phyloP scores from a whole-genome alignment of 164 flowering plant species.

The Tetracentron sinense region DNA sequence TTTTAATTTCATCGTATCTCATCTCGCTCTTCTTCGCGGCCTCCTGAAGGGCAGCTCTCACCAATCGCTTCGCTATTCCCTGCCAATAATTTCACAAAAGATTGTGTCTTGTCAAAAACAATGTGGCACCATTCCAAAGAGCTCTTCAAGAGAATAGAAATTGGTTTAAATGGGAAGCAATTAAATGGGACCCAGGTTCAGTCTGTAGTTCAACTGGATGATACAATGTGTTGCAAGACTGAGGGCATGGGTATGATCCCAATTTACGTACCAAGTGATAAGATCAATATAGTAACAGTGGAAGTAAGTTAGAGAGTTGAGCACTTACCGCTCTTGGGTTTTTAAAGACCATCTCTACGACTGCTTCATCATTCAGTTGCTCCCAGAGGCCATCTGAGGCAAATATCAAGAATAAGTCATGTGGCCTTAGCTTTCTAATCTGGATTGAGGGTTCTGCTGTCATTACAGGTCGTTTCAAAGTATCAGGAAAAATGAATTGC shows the following conservation, averaged over 20 bases:
- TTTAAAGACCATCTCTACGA: conserved; percentile 54
- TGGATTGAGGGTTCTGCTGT: conserved; percentile 67
- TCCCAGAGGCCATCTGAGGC: conserved; percentile 91
- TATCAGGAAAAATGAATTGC: conserved; percentile 37
- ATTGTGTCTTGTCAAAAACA: background rate
- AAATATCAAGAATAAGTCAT: conserved; percentile 63
- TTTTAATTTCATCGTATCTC: conserved; percentile 41
- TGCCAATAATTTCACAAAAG: conserved; percentile 17
- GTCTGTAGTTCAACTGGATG: too few species aligned
- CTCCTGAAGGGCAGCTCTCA: conserved; percentile 37
- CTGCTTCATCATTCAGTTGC: conserved; percentile 62
- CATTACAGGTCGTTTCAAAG: conserved; percentile 55
- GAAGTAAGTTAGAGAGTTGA: background rate
- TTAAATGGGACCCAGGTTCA: too few species aligned
- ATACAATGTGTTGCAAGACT: too few species aligned
- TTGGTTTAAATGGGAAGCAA: too few species aligned
- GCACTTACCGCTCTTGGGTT: conserved; percentile 53
- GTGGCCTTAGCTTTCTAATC: conserved; percentile 38
- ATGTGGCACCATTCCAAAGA: background rate
- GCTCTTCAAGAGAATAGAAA: too few species aligned
- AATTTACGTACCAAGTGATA: background rate
- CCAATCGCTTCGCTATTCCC: conserved; percentile 48
- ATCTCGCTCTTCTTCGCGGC: conserved; percentile 48
- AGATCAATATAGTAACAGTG: background rate
- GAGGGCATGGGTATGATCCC: too few species aligned